These are phyloP conservation scores for Miamiensis avidus DNA, from an alignment of 169 alveolate genomes.

Conservation along the genomic window DNA sequence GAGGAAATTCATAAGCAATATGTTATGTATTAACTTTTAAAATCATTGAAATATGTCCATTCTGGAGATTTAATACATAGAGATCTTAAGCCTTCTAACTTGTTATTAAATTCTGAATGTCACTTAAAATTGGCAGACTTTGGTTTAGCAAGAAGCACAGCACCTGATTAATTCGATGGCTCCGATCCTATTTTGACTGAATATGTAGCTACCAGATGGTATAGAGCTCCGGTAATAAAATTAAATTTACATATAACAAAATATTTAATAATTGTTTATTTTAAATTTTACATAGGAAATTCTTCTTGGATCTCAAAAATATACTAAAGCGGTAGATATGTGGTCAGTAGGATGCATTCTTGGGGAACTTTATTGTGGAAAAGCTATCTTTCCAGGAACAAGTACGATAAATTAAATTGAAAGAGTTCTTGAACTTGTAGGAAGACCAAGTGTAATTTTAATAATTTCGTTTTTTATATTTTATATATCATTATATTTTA, in stretches of 20 bases:
- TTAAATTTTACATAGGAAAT: constrained; percentile 34
- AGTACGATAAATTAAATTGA: constrained; percentile 71
- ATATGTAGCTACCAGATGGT: constrained; percentile 77
- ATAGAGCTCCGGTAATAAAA: constrained; percentile 56
- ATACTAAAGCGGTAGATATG: constrained; percentile 62
- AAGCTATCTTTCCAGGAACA: constrained; percentile 72
- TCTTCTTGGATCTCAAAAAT: constrained; percentile 53
- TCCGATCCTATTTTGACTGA: constrained; percentile 51
- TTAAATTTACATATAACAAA: too few species aligned
- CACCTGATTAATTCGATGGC: constrained; percentile 39
- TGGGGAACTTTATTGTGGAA: constrained; percentile 65
- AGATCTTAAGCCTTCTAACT: constrained; percentile 76
- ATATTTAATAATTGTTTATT: too few species aligned
- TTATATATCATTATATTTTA: not conserved
- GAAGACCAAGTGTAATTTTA: constrained; percentile 53
- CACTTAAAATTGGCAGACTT: constrained; percentile 74
- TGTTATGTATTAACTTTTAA: constrained; percentile 60
- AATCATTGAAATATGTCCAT: constrained; percentile 69
- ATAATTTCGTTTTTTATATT: not conserved
- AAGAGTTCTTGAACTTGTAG: constrained; percentile 69
- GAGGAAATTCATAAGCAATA: constrained; percentile 70
- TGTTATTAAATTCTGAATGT: constrained; percentile 69
- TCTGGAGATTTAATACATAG: constrained; percentile 72
- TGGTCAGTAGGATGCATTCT: constrained; percentile 79
- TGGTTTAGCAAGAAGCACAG: constrained; percentile 65